Base-by-base conservation (phyloP, 176 grass and related monocot genomes). In the Cocos nucifera region DNA sequence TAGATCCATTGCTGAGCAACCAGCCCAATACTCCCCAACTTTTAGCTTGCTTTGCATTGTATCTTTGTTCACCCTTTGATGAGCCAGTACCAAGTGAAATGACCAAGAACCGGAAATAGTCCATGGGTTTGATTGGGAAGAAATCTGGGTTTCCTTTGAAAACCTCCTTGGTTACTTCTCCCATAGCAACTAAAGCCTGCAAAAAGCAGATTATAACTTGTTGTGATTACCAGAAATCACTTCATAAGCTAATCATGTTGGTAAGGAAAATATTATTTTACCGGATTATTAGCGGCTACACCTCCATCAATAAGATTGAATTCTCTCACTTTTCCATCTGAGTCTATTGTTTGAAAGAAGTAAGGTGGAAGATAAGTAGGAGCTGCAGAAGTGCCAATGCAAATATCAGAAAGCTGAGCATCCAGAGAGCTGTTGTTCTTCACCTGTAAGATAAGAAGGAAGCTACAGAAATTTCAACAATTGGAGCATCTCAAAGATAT, bases 251-350 rank as follows among this genome's bases (percentile, higher is more conserved):
- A 44, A 44, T 44, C 35, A 44, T 44, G 8, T 44, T 44, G 8
- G 7, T 44, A 44, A 44, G 35, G 35, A 44, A 44, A 0, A 10
- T 44, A 0, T 44, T 12, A 19, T 65, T 5, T 18, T 58, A 58
- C 67, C 54, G 67, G 67, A 16, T 69, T 44, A 69, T 69, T 69
- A 17, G 66, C 66, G 6, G 66, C 66, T 25, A 69, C 18, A 18
- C 66, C 66, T 49, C 66, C 66, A 49, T 69, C 66, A 8, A 69
- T 58, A 15, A 69, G 53, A n/a, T 69, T 69, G 14, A 69, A 69
- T 10, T 58, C 55, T 15, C 56, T 56, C 6, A 8, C 22, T 30
- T 58, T 58, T 22, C 54, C 54, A 4, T 58, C 3, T 4, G 20
- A 18, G 16, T 59, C 67, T 50, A 23, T 16, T 29, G 50, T 67